Conservation (phyloP, 2,329 filamentous ascomycete genomes). For the Ascochyta fabae region DNA sequence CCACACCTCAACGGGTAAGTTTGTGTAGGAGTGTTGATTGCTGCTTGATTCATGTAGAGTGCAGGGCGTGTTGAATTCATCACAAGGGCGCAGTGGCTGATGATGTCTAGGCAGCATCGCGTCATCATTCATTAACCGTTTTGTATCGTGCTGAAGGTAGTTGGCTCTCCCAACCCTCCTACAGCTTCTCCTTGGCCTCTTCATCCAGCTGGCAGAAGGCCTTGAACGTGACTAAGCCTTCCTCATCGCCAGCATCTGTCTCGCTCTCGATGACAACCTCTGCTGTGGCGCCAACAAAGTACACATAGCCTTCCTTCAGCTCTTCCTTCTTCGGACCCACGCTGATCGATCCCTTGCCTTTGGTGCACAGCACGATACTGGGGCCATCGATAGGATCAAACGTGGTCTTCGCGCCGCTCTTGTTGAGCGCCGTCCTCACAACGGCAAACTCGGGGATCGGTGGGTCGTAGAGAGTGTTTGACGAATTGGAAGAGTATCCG, state of each 20-base stretch:
- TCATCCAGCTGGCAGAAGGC: slow-evolving; percentile 82
- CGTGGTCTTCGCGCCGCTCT: slow-evolving; percentile 76
- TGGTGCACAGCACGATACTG: slow-evolving; percentile 90
- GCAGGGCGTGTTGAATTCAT: neutral
- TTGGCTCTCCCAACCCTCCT: neutral
- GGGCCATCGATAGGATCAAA: slow-evolving; percentile 89
- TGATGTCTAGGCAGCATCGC: no score
- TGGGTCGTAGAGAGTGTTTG: slow-evolving; percentile 82
- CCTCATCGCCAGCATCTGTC: slow-evolving; percentile 54
- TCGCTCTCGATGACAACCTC: slow-evolving; percentile 77
- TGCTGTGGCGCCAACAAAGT: slow-evolving; percentile 81
- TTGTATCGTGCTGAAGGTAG: neutral
- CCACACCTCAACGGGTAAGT: slow-evolving; percentile 1
- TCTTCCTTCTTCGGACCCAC: slow-evolving; percentile 83
- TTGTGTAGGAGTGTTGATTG: neutral
- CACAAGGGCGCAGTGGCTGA: neutral
- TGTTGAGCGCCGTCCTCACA: slow-evolving; percentile 76
- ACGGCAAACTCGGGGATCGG: slow-evolving; percentile 97
- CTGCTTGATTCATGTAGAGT: neutral
- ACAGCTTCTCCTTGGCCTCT: slow-evolving; percentile 38
- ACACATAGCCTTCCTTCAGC: slow-evolving; percentile 59
- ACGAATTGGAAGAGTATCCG: slow-evolving; percentile 79
- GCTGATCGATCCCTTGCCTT: slow-evolving; percentile 80
- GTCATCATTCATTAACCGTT: slow-evolving; percentile 1
- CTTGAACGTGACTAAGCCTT: slow-evolving; percentile 86